A percentile compares a stretch with the other conserved stretches of the same genome.
Conservation (phyloP, 2,329 filamentous ascomycete species). For the Penicillium griseofulvum region DNA sequence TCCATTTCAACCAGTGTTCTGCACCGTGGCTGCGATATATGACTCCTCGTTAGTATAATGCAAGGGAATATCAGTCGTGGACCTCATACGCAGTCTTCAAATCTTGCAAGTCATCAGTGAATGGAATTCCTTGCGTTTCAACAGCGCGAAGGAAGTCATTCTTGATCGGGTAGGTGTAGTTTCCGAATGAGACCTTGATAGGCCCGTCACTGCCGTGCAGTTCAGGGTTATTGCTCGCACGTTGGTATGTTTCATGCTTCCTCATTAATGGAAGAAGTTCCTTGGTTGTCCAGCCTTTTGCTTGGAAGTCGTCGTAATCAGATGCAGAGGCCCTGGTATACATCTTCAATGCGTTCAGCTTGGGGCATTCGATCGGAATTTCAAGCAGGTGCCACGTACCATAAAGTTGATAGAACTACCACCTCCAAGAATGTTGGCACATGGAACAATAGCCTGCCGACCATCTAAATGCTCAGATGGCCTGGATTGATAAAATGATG, state of each 20-base stretch:
- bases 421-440: slow-evolving; percentile 68
- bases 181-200: slow-evolving; percentile 78
- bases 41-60: background rate
- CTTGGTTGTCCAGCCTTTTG: slow-evolving; percentile 75
- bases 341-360: slow-evolving; percentile 50
- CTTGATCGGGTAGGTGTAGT: slow-evolving; percentile 78
- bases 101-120: slow-evolving; percentile 75
- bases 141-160: slow-evolving; percentile 73
- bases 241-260: slow-evolving; percentile 78
- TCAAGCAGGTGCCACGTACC: slow-evolving; percentile 43
- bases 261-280: slow-evolving; percentile 73
- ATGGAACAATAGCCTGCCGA: slow-evolving; percentile 70
- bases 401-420: slow-evolving; percentile 77
- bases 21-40: slow-evolving; percentile 55
- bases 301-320: slow-evolving; percentile 76
- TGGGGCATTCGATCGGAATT: background rate
- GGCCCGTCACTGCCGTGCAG: slow-evolving; percentile 75
- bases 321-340: slow-evolving; percentile 70
- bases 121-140: slow-evolving; percentile 71
- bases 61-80: background rate
- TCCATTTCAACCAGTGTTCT: slow-evolving; percentile 84
- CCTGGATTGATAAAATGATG: slow-evolving; percentile 75
- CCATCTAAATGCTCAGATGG: slow-evolving; percentile 71
- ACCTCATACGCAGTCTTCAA: slow-evolving; percentile 46
- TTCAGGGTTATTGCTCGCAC: slow-evolving; percentile 59